Evolutionary conservation across 2,329 filamentous ascomycete genomes (phyloP).

Genomic region (Penicillium sp.): DNA sequence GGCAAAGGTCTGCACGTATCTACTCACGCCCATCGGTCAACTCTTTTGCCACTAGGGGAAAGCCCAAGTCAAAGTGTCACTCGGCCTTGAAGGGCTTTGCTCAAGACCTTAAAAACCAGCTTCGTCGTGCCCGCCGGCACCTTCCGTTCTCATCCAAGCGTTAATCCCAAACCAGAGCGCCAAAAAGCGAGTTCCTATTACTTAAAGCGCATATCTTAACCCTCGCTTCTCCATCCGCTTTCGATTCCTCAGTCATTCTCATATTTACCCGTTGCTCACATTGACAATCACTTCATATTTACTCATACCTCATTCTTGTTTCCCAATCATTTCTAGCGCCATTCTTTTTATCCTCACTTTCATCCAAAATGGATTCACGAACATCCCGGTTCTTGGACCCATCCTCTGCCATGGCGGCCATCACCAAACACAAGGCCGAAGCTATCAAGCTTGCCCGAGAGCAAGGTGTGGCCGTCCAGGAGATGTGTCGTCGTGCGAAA

Average conservation of each 20-base stretch:
- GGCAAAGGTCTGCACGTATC: neutral
- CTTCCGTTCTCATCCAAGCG: neutral
- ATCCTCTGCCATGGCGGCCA: slow-evolving; percentile 43
- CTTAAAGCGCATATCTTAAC: neutral
- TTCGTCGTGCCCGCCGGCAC: neutral
- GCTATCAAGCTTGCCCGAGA: slow-evolving; percentile 47
- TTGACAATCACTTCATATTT: neutral
- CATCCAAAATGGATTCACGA: slow-evolving; percentile 30
- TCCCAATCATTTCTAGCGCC: neutral
- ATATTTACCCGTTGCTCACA: neutral
- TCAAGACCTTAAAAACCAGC: neutral
- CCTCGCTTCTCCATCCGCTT: neutral
- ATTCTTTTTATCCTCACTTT: neutral
- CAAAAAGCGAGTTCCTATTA: neutral
- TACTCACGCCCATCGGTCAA: neutral
- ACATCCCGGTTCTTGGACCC: slow-evolving; percentile 40
- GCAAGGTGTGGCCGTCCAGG: slow-evolving; percentile 44
- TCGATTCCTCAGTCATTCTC: neutral
- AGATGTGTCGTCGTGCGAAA: slow-evolving; percentile 47
- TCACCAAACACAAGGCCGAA: slow-evolving; percentile 49
- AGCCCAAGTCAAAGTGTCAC: neutral
- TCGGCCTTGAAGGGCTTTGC: neutral
- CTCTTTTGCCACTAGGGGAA: neutral
- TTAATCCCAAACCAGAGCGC: neutral
- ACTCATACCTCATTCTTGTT: neutral